Percentiles rank a stretch among this genome's conserved stretches.
Conservation (phyloP, 352 stramenopile genomes). For the Sclerospora graminicola region DNA sequence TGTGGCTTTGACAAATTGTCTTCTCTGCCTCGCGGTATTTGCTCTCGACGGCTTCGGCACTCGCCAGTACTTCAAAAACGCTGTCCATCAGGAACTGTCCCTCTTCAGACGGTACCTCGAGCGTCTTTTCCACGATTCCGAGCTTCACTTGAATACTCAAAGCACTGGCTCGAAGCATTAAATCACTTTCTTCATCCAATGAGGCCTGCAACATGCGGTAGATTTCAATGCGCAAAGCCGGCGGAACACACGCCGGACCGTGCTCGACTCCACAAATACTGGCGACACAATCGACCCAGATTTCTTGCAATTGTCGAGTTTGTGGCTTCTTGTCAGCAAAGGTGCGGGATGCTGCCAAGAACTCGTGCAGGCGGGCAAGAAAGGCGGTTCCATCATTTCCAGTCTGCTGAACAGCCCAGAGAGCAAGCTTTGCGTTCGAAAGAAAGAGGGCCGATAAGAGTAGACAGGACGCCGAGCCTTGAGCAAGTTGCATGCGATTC, state of each 20-base stretch:
- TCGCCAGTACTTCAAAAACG: constrained; percentile 67
- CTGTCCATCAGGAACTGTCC: constrained; percentile 56
- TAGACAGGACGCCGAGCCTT: constrained; percentile 52
- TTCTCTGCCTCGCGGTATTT: constrained; percentile 18
- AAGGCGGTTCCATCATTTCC: constrained; percentile 51
- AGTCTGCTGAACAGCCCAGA: constrained; percentile 62
- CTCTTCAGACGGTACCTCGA: constrained; percentile 50
- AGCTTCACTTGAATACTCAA: constrained; percentile 82
- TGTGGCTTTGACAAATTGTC: constrained; percentile 12
- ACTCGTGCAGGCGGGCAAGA: constrained; percentile 39
- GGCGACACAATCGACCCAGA: constrained; percentile 74
- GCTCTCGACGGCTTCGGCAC: constrained; percentile 41
- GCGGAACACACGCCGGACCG: constrained; percentile 51
- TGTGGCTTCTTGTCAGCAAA: constrained; percentile 28
- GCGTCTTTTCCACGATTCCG: constrained; percentile 68
- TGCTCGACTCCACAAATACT: constrained; percentile 71
- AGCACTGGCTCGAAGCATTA: constrained; percentile 63
- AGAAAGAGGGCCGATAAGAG: constrained; percentile 71
- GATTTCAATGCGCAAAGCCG: constrained; percentile 60
- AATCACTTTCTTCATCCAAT: constrained; percentile 56
- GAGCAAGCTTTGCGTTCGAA: constrained; percentile 70
- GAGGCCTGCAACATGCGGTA: constrained; percentile 61
- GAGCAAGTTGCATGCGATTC: constrained; percentile 37
- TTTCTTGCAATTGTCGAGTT: constrained; percentile 55
- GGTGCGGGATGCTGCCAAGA: constrained; percentile 45